Conservation (phyloP, 306 rosid genomes). For the Heteromeles arbutifolia region DNA sequence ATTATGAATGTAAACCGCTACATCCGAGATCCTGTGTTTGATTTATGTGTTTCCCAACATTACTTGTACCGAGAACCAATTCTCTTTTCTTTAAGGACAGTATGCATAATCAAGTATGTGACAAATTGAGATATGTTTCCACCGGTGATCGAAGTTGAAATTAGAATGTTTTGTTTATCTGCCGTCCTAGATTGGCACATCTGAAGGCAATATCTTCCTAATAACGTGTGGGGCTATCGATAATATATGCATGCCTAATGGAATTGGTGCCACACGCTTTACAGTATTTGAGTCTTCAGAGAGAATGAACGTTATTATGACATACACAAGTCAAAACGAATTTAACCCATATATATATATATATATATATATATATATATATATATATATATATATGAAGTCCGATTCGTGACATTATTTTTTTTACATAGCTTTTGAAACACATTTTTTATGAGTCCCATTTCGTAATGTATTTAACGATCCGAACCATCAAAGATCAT, state of each 20-base stretch:
- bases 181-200: background rate
- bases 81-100: background rate
- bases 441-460: rapidly evolving
- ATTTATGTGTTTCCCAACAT: background rate
- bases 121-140: background rate
- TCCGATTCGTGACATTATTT: too few species aligned
- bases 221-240: background rate
- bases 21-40: too few species aligned
- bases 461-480: too few species aligned
- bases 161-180: background rate
- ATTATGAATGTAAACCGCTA: too few species aligned
- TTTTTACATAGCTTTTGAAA: too few species aligned
- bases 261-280: background rate
- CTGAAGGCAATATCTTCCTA: background rate
- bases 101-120: background rate
- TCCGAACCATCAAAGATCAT: too few species aligned
- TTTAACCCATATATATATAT: background rate
- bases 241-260: background rate
- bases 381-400: too few species aligned
- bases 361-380: too few species aligned
- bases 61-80: background rate
- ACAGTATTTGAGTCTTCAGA: background rate
- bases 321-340: constrained; percentile 4
- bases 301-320: background rate
- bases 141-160: background rate